Base-by-base conservation (phyloP, 2,329 filamentous ascomycete species). In the Lecanicillium sp. region DNA sequence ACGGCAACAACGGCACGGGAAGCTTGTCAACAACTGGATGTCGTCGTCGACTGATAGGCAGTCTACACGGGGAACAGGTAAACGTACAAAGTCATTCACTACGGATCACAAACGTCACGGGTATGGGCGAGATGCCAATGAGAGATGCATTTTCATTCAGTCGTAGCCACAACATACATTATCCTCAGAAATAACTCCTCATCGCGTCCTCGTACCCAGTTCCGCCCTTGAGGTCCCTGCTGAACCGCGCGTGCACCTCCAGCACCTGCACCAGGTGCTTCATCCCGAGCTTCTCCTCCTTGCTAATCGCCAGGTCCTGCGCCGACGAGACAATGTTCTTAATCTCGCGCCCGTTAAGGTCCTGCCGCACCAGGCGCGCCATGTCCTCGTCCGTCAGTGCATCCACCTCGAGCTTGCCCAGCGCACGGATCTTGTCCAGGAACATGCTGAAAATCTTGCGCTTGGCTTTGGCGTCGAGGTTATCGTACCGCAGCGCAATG, bases 251-350 rank as follows among this genome's bases (percentile, higher is more conserved):
- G 20, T 86, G 84, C 2, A 94, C 87, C 36, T 90, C 86, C n/a
- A 95, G 75, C 11, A 95, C 87, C 52, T 87, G 79, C 55, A 78
- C 79, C 61, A 95, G 85, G 59, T 95, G 88, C 42, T 74, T 74
- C 84, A 95, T 90, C 46, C 79, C 78, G 26, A 95, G 75, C 3
- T 78, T 71, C 51, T 83, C 78, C 21, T 78, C 73, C 63, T 90
- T 86, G 54, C 87, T 86, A 37, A 91, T 77, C 2, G 90, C 88
- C 14, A 95, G 74, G 0, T 86, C 86, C 65, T 94, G 88, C 2
- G 87, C 87, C 0, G 87, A 90, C 48, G 86, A 80, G 41, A 95
- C 83, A 10, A 85, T 84, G 62, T 95, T 95, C 72, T 95, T 94
- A 73, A 94, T 95, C 78, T 90, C 73, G 15, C 75, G 69, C 10